Conservation (phyloP, 2,329 filamentous ascomycete species). For the Nemania diffusa region DNA sequence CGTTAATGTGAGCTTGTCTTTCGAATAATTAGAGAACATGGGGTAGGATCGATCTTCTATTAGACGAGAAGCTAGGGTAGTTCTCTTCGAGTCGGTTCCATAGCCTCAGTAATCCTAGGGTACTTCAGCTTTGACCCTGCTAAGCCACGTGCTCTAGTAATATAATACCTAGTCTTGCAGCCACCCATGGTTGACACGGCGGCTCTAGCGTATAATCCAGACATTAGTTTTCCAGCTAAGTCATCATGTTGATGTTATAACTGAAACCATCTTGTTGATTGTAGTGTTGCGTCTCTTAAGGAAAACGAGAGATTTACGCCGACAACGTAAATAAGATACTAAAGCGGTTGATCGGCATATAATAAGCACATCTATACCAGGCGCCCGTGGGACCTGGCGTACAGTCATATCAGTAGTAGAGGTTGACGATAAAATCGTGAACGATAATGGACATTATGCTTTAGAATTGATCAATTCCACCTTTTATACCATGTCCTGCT, state of each 20-base stretch:
- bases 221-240: no score
- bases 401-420: background rate
- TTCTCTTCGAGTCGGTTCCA: no score
- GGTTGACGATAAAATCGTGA: background rate
- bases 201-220: no score
- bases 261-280: no score
- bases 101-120: no score
- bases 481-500: background rate
- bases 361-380: background rate
- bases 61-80: no score
- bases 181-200: no score
- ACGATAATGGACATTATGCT: background rate
- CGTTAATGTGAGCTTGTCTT: no score
- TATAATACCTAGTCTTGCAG: no score
- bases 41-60: no score
- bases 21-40: no score
- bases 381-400: background rate
- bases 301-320: background rate
- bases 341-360: background rate
- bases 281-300: background rate
- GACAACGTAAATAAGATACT: background rate
- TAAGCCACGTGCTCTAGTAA: background rate
- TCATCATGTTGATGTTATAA: background rate
- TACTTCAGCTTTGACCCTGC: no score
- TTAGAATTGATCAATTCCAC: background rate